Base-by-base conservation (phyloP, 257 asterid genomes). In the Petunia secreta region DNA sequence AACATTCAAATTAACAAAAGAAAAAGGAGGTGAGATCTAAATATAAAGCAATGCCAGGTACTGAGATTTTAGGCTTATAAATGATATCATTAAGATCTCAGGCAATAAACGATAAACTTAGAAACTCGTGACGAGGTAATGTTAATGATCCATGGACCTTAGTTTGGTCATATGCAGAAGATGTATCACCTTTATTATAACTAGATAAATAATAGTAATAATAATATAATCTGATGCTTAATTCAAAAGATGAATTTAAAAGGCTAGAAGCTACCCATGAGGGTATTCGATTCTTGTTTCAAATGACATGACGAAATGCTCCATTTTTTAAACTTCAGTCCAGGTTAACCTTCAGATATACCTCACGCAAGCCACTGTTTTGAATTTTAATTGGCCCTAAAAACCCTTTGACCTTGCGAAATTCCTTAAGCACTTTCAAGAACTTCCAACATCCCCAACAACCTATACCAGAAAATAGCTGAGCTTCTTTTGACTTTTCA, bases 1-100 rank as follows among this genome's bases (percentile, higher is more conserved):
- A 85, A 84, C 53, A 58, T 62, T 54, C 73, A 82, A 52, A 85
- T 74, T 60, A 62, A 57, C 83, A 75, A 80, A 85, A 64, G 63
- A 79, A 63, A 25, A 16, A 36, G 48, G 14, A 73, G 4, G 53
- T 73, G 25, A 4, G 13, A 36, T 52, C 43, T 36, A 73, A 7
- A 52, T 36, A 73, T 11, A 73, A 52, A 6, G 78, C 46, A n/a
- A 73, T 14, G 48, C 37, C 36, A 50, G 63, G 44, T 73, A 43
- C 39, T 34, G 13, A 78, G 63, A 36, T 39, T 40, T 67, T 64
- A 52, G 46, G 62, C 52, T 10, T 50, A 55, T 52, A 37, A n/a
- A 52, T 13, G 44, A 63, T 14, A 48, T 8, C 36, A 50, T 48
- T 5, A 48, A 25, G 60, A 34, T 50, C 60, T 7, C 4, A 62